Percentiles rank a stretch among this genome's conserved stretches.
Conservation (phyloP, 805 yeast genomes). For the Monosporozyma servazzii region DNA sequence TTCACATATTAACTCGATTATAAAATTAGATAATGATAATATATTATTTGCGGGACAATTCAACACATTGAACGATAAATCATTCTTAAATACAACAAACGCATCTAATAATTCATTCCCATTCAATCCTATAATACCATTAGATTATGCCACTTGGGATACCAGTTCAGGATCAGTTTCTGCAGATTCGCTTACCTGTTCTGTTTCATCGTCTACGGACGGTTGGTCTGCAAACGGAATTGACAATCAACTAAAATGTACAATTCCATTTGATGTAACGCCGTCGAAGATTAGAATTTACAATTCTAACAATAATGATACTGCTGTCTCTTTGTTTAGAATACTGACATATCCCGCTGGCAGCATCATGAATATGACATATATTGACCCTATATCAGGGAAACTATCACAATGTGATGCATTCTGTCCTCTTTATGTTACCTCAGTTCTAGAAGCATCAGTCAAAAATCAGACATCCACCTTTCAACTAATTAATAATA, state of each 20-base stretch:
- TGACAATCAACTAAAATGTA: constrained; percentile 59
- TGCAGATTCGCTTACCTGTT: background rate
- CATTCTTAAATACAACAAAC: constrained; percentile 21
- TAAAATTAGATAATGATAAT: constrained; percentile 38
- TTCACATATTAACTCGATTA: constrained; percentile 54
- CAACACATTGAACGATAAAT: constrained; percentile 46
- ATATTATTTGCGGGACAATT: constrained; percentile 79
- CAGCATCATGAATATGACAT: constrained; percentile 87
- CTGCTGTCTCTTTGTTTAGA: constrained; percentile 53
- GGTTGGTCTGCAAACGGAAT: constrained; percentile 46
- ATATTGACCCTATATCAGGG: constrained; percentile 64
- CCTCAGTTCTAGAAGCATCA: constrained; percentile 28
- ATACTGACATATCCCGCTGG: constrained; percentile 67
- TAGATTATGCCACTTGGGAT: constrained; percentile 46
- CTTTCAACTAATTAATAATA: constrained; percentile 24
- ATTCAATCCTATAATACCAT: constrained; percentile 53
- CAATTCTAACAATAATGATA: constrained; percentile 41
- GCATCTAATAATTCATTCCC: constrained; percentile 28
- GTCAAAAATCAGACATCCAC: constrained; percentile 19
- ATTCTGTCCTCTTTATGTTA: constrained; percentile 64
- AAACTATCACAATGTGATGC: constrained; percentile 67
- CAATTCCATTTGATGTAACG: constrained; percentile 43
- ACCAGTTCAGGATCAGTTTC: constrained; percentile 26
- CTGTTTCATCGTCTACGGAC: constrained; percentile 3
- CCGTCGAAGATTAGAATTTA: constrained; percentile 72